These are phyloP conservation scores for Carallia brachiata DNA, from an alignment of 345 rosid species.

Conservation along the genomic window DNA sequence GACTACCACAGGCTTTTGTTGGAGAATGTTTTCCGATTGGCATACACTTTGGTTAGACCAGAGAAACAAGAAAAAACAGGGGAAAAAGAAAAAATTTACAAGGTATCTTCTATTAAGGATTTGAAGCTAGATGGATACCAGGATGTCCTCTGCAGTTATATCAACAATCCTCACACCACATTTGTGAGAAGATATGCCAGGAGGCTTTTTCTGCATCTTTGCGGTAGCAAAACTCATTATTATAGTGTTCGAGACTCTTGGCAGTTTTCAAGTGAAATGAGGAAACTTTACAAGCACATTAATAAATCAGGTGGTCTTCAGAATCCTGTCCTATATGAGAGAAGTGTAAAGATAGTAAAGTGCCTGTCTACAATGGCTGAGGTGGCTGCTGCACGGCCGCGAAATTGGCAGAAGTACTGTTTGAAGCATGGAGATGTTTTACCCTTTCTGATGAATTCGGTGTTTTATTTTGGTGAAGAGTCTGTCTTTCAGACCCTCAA, in stretches of 20 bases:
- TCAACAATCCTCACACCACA: slow-evolving; percentile 89
- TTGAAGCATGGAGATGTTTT: slow-evolving; percentile 77
- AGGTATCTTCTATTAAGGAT: slow-evolving; percentile 61
- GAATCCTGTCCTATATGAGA: slow-evolving; percentile 76
- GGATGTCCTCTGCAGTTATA: slow-evolving; percentile 95
- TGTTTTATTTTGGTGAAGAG: slow-evolving; percentile 89
- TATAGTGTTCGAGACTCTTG: slow-evolving; percentile 92
- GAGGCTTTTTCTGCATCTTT: slow-evolving; percentile 92
- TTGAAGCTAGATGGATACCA: slow-evolving; percentile 93
- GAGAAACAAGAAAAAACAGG: slow-evolving; percentile 94
- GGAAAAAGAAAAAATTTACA: slow-evolving; percentile 78
- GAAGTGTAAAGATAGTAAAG: slow-evolving; percentile 91
- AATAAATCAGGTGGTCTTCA: slow-evolving; percentile 91
- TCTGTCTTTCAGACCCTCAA: slow-evolving; percentile 87
- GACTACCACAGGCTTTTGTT: slow-evolving; percentile 88
- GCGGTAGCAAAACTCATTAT: slow-evolving; percentile 96
- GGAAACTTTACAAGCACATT: slow-evolving; percentile 74
- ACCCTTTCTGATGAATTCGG: slow-evolving; percentile 71
- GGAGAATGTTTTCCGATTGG: slow-evolving; percentile 90
- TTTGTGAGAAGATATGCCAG: slow-evolving; percentile 97
- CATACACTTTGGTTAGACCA: slow-evolving; percentile 91
- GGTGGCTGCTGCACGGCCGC: slow-evolving; percentile 90
- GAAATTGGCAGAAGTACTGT: slow-evolving; percentile 99
- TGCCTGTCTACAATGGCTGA: slow-evolving; percentile 91
- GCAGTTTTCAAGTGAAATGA: slow-evolving; percentile 94